Evolutionary conservation across 805 yeast genomes (phyloP), one percentile per base, ranked within the genome.

Genomic region (Sungouiella thailandica): DNA sequence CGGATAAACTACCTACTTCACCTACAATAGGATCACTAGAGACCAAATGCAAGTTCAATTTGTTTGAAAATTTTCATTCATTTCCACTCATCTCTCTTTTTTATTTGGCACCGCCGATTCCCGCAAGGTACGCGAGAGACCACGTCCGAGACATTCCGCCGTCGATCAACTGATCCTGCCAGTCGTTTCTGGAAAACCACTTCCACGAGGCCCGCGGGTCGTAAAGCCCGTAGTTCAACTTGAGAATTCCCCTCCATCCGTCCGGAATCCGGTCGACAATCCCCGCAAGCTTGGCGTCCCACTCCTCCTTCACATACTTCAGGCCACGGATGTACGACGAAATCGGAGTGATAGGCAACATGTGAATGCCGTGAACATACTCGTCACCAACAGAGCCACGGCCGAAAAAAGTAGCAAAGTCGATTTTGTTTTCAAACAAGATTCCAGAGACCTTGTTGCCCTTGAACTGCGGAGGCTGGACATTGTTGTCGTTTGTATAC

Each of bases 121-220:
- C 80, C 5, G 75, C 95, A 29, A 85, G 69, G 44, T 74, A 84
- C 0, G 95, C 78, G 42, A 88, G 64, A 9, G 89, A 80, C 95
- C 96, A 88, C 0, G 96, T 82, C 41, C 79, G 63, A 17, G 90
- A 79, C 70, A 87, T 90, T 2, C 97, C 97, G 37, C 76, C 75
- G 50, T 89, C 97, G 30, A 89, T 72, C 43, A 70, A 72, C 3
- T 55, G 48, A n/a, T 63, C 60, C 28, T 65, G 52, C 70, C 85
- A 88, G 35, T 60, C 62, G 5, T 63, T 46, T 22, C 73, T 52
- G 1, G 79, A 53, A 46, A 65, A 66, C 70, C 70, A 66, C 23
- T 53, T 42, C 71, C 71, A 66, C 1, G 69, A 55, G 5, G 70
- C 36, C 23, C 54, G 46, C 1, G 96, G 89, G 51, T 88, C 84